Base-by-base conservation (phyloP, 176 grass and related monocot genomes). In the Miscanthus lutarioriparius region DNA sequence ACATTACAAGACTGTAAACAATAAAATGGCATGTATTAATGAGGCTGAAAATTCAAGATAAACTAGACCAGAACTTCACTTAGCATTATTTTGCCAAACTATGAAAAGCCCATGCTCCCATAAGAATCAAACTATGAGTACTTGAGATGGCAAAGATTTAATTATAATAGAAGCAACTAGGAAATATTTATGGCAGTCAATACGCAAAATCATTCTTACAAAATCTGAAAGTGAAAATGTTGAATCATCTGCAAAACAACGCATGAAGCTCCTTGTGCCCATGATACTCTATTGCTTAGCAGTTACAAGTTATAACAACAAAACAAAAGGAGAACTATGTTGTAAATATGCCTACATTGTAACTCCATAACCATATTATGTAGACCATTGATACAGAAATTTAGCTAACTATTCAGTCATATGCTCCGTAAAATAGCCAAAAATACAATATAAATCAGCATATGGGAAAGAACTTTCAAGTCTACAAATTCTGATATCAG, bases 121-220 rank as follows among this genome's bases (percentile, higher is more conserved):
- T 27, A 82, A 17, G 59, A 63, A 14, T 2, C 17, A 68, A 43
- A 26, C 3, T 62, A 49, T 13, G 12, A 82, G 27, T 63, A 66
- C 43, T 32, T n/a, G 10, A 47, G 70, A 82, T 47, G 20, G 17
- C 16, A 8, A 56, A 75, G 45, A 65, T 30, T 66, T n/a, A 44
- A 86, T 25, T 32, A 7, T 35, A 77, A 47, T 32, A 83, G 37
- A 65, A 76, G 47, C 32, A 36, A 38, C 28, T 23, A 68, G 22
- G 67, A 59, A 80, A 22, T 10, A 11, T 17, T 22, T 56, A 51
- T n/a, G 25, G 51, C 23, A 70, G 40, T 58, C 12, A 76, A 64
- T 39, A 26, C 70, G 75, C 17, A 12, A 36, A 58, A 85, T 65
- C 64, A 78, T 78, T 70, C 17, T 39, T 41, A 80, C 49, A 74